Evolutionary conservation across 148 eudicot species (phyloP), one percentile per base, ranked within the genome.

Genomic region (Hydrangea macrophylla): DNA sequence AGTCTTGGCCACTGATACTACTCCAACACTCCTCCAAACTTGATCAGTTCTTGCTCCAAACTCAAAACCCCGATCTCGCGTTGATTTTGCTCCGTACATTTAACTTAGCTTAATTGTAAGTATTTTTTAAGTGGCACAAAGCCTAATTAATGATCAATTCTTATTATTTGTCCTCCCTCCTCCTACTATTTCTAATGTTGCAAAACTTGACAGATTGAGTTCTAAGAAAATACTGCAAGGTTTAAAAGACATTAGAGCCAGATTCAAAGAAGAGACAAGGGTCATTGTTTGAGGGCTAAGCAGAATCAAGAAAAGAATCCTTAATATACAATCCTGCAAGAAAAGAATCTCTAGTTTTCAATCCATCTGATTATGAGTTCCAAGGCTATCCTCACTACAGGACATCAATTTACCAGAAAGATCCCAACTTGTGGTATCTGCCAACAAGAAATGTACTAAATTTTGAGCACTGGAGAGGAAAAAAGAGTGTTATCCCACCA

Each of bases 351-450:
- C 86, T 83, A 1, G 39, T 79, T 44, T 82, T 82, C 48, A 70
- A 82, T 56, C 86, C 83, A 3, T 58, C 72, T 1, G 75, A 72
- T 22, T 86, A 88, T 58, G 18, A 61, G 44, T 56, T 61, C 54
- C 30, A 65, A 31, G 90, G 83, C 37, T 86, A 88, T 67, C 94
- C 97, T 57, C 92, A 81, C 28, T 76, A 26, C 59, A 72, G 56
- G 36, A 76, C 71, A 68, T 68, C 61, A 36, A 65, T 67, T 26
- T 66, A 27, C 80, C 67, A 56, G 60, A 73, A 69, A 48, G 67
- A 70, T n/a, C n/a, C n/a, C 11, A 70, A 66, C 39, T 71, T 80
- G 45, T 58, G 72, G 68, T 66, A 61, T 30, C 37, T 66, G 9
- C 62, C 53, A 59, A 81, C 44, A 22, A 56, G 70, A 53, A 75